Evolutionary conservation across 192 early-diverging fungal species (phyloP).

Genomic region (Umbelopsis sp.): DNA sequence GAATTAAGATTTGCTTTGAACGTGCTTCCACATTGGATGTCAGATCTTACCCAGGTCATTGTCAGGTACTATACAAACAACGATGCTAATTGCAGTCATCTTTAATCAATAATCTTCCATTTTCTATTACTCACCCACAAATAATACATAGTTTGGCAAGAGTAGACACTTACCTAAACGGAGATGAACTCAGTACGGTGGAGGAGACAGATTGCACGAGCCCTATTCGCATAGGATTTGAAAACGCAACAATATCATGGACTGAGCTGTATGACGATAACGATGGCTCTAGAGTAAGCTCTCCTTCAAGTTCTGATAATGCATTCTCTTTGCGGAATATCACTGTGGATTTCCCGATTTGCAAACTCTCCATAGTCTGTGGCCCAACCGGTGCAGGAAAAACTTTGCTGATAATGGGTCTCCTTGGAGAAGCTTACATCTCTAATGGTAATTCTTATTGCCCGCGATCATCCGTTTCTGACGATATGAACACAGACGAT

Average conservation of each 20-base stretch:
- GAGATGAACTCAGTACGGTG: conserved; percentile 44
- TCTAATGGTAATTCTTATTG: conserved; percentile 37
- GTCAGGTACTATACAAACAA: conserved; percentile 44
- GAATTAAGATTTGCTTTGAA: conserved; percentile 82
- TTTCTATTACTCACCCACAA: background rate
- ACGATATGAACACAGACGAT: conserved; percentile 3
- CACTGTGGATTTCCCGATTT: conserved; percentile 46
- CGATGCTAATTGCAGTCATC: no score
- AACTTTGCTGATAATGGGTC: conserved; percentile 74
- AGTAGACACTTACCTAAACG: conserved; percentile 47
- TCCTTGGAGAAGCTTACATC: conserved; percentile 69
- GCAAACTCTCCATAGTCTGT: conserved; percentile 51
- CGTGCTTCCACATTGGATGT: conserved; percentile 79
- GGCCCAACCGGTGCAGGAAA: conserved; percentile 92
- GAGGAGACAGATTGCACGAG: conserved; percentile 7
- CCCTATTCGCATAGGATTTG: conserved; percentile 37
- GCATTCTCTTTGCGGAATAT: conserved; percentile 61
- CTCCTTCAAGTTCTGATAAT: conserved; percentile 76
- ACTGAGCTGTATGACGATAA: conserved; percentile 52
- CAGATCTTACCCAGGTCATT: conserved; percentile 66
- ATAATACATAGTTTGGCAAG: conserved; percentile 39
- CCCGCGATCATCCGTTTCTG: conserved; percentile 28
- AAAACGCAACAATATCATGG: conserved; percentile 61
- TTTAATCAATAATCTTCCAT: no score
- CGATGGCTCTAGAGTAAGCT: conserved; percentile 72